Evolutionary conservation across 1,139 yeast genomes (phyloP).

Genomic region (Debaryomycetaceae sp.): DNA sequence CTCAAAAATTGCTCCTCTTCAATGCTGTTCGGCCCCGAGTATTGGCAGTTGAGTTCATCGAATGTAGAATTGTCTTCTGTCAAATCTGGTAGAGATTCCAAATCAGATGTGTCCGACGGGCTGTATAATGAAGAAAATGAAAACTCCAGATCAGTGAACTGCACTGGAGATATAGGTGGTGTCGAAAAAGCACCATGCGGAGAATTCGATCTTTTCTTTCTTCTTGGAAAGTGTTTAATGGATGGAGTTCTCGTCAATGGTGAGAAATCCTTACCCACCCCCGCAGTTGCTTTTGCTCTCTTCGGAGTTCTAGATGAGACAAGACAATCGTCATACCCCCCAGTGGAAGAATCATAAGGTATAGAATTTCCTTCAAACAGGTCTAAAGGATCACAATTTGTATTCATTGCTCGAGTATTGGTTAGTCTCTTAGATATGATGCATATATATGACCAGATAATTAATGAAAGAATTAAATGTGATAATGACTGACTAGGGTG

Average conservation of each 20-base stretch:
- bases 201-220: conserved; percentile 7
- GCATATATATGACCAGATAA: conserved; percentile 5
- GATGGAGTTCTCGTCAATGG: conserved; percentile 6
- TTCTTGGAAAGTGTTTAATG: conserved; percentile 9
- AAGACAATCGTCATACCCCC: neutral
- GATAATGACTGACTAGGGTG: conserved; percentile 28
- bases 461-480: conserved; percentile 7
- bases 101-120: conserved; percentile 21
- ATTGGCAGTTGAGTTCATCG: conserved; percentile 23
- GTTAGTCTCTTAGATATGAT: neutral
- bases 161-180: neutral
- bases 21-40: conserved; percentile 10
- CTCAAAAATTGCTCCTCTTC: neutral
- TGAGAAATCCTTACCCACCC: conserved; percentile 2
- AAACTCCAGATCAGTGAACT: conserved; percentile 13
- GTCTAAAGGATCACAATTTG: neutral
- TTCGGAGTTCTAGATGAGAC: conserved; percentile 2
- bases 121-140: conserved; percentile 11
- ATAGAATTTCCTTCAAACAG: neutral
- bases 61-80: conserved; percentile 29
- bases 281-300: conserved; percentile 5
- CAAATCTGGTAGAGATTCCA: conserved; percentile 37
- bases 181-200: neutral
- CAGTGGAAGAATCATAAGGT: neutral
- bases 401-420: neutral